Evolutionary conservation across 1,284 basidiomycete species (phyloP), one percentile per base, ranked within the genome.

Genomic region (Austropuccinia psidii): DNA sequence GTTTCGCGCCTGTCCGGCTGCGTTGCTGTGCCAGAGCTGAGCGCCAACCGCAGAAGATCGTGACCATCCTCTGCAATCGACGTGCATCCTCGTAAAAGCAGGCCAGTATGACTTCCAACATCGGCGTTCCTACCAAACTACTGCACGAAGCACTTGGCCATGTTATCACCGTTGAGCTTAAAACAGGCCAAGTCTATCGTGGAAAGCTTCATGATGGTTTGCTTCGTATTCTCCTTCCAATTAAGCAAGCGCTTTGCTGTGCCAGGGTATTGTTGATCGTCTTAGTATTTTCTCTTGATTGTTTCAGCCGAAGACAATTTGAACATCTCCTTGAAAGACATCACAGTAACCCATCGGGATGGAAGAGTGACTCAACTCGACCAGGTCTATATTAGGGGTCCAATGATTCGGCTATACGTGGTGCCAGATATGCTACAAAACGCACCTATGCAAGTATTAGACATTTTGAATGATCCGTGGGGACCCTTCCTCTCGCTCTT

Each of bases 401-500:
- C 91, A 82, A 97, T 98, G 91, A 81, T 95, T 79, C 87, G 93
- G 78, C 98, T 98, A 85, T 95, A 98, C 84, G 97, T 98, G 81
- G 96, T 99, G 31, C 96, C 96, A 61, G 96, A 98, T 82, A 97
- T 99, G 90, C 85, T 99, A 77, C 91, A 97, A 80, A 97, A 98
- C 81, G 96, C 96, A 31, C 96, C 96, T 24, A 99, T 99, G 96
- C 95, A 80, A 82, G 90, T 85, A 24, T 13, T 37, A 35, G 24
- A 69, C 39, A 60, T 29, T 37, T 54, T 45, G 39, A 75, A 33
- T 35, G 37, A 78, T 37, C 80, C 65, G 60, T 47, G 45, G n/a
- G 27, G 65, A 41, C 49, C 45, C 7, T 15, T 7, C 47, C 37
- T 19, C 37, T 1, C 21, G 24, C 27, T 21, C 35, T 39, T 31